Conservation (phyloP, 2,329 filamentous ascomycete species). For the Dothistroma pini region DNA sequence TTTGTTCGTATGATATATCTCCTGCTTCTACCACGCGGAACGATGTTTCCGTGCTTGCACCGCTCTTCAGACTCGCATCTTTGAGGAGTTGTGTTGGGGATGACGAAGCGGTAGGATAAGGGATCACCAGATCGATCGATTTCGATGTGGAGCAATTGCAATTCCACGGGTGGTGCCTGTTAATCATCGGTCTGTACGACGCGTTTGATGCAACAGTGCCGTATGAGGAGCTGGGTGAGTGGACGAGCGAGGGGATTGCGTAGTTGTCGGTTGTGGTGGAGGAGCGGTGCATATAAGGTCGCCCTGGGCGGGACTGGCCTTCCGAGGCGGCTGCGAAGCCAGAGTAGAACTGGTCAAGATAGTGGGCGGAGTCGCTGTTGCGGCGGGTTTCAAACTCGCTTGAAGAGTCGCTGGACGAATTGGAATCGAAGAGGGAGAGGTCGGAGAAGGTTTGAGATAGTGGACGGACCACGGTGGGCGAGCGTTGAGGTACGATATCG, state of each 20-base stretch:
- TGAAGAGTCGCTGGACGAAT: constrained; percentile 16
- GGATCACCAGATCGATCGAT: constrained; percentile 44
- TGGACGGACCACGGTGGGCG: constrained; percentile 42
- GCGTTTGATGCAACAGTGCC: constrained; percentile 42
- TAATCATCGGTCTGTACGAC: constrained; percentile 40
- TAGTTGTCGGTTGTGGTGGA: constrained; percentile 25
- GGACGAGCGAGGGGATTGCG: constrained; percentile 43
- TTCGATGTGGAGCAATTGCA: constrained; percentile 35
- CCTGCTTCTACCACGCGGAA: constrained; percentile 31
- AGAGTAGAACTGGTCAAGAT: constrained; percentile 42
- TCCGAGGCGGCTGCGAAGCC: constrained; percentile 27
- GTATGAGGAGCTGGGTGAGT: constrained; percentile 45
- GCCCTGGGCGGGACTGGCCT: constrained; percentile 11
- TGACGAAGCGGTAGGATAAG: constrained; percentile 28
- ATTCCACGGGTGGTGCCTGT: constrained; percentile 41
- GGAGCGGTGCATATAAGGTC: constrained; percentile 22
- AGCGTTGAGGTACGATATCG: constrained; percentile 48
- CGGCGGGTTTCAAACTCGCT: constrained; percentile 10
- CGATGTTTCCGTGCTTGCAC: constrained; percentile 31
- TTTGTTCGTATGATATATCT: constrained; percentile 27
- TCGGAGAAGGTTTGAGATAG: constrained; percentile 42
- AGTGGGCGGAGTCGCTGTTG: constrained; percentile 41
- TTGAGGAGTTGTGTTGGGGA: constrained; percentile 23
- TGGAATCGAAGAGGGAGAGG: constrained; percentile 30
- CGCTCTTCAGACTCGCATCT: constrained; percentile 33